Evolutionary conservation across 495 filamentous ascomycete species (phyloP), one percentile per base, ranked within the genome.

Genomic region (Tuber umbilicatum): DNA sequence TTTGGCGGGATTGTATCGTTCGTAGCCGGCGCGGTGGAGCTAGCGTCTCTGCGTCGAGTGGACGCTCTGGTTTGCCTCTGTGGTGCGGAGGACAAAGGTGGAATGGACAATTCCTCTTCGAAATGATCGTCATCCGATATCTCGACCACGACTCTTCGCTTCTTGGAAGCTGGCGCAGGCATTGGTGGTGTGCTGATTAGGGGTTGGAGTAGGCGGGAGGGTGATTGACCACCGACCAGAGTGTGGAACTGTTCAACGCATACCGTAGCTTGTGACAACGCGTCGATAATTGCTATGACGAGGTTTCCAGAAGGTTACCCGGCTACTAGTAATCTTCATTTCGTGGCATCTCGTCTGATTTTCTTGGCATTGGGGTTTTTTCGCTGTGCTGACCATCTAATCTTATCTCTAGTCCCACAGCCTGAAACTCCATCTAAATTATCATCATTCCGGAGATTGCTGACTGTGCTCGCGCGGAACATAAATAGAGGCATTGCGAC

Each of bases 161-260:
- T 85, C 76, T 86, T 84, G 73, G 87, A 85, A 21, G 84, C 75
- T 70, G 87, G 86, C 80, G 84, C 85, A 79, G 83, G 80, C 75
- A 83, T 73, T 40, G 64, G 31, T 42, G 72, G 68, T 64, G 31
- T 64, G 27, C 10, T 31, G 27, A 27, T 55, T 10, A 10, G 47
- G 23, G 47, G 23, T 27, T 10, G 47, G 19, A n/a, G 50, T 31
- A 12, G n/a, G 27, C 31, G 50, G n/a, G 50, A 60, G 31, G 12
- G n/a, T n/a, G 12, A 64, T 64, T 2, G 2, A 19, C 27, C 1
- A 27, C 14, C 6, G 14, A 14, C 12, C 3, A 3, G n/a, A 23
- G 23, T 60, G n/a, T 27, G 12, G 27, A 64, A 64, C 16, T 2
- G 12, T 64, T 17, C n/a, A 64, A 31, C 55, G 7, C 45, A 50